Evolutionary conservation across 441 rosid genomes (phyloP).

Genomic region (Adansonia rubrostipa): DNA sequence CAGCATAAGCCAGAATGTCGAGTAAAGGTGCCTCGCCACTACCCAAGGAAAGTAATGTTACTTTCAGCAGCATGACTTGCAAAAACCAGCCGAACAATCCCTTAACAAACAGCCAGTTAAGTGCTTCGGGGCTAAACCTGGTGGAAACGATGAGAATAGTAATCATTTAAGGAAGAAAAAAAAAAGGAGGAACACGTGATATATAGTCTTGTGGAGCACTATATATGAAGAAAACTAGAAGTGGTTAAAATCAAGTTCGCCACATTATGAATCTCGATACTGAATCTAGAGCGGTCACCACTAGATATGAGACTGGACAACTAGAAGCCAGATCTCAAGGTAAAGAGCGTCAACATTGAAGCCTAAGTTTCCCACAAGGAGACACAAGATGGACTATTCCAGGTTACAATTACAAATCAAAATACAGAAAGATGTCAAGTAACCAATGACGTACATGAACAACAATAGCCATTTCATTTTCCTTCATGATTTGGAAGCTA

Average conservation of each 20-base stretch:
- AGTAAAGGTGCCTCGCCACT: constrained; percentile 87
- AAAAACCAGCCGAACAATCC: constrained; percentile 88
- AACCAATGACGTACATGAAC: neutral
- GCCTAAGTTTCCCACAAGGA: neutral
- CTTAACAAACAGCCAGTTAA: constrained; percentile 83
- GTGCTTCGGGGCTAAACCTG: constrained; percentile 90
- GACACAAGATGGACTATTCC: neutral
- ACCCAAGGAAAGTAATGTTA: constrained; percentile 75
- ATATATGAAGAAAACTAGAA: neutral
- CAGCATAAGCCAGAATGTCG: constrained; percentile 89
- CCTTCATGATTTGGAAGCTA: neutral
- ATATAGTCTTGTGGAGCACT: neutral
- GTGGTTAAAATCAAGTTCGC: neutral
- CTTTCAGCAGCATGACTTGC: constrained; percentile 82
- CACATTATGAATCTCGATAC: neutral
- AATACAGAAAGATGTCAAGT: neutral
- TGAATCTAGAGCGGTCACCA: neutral
- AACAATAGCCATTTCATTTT: neutral
- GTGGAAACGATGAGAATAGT: neutral
- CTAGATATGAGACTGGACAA: neutral
- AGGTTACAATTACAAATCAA: neutral
- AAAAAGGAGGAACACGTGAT: neutral
- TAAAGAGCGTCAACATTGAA: neutral
- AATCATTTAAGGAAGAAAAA: neutral
- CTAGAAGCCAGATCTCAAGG: neutral